phyloP scores from a whole-genome alignment of 1,139 yeast species.

The Diutina sp. region DNA sequence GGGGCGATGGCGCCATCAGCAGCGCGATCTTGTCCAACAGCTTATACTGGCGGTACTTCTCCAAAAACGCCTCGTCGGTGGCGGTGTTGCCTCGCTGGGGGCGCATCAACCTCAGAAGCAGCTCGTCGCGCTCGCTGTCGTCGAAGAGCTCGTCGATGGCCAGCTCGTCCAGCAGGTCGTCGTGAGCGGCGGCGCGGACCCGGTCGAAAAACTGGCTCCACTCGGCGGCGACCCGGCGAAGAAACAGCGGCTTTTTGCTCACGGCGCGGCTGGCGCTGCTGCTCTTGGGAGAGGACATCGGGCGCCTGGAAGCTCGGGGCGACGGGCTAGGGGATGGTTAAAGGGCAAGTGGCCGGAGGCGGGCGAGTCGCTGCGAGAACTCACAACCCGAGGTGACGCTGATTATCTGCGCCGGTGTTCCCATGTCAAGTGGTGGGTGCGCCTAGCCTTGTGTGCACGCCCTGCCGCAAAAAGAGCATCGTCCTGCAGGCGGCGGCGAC shows the following conservation, averaged over 20 bases:
- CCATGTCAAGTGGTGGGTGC: too few species aligned
- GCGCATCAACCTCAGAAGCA: slow-evolving; percentile 12
- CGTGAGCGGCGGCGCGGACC: slow-evolving; percentile 28
- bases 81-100: slow-evolving; percentile 12
- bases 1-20: neutral
- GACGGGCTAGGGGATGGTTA: neutral
- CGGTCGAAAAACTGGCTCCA: slow-evolving; percentile 20
- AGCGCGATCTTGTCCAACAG: slow-evolving; percentile 20
- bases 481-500: too few species aligned
- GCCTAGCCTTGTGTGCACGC: too few species aligned
- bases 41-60: slow-evolving; percentile 19
- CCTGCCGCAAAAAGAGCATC: too few species aligned
- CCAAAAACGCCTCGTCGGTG: slow-evolving; percentile 23
- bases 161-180: slow-evolving; percentile 28
- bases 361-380: neutral
- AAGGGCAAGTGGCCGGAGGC: neutral
- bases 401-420: too few species aligned
- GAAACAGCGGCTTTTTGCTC: slow-evolving; percentile 10
- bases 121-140: slow-evolving; percentile 19
- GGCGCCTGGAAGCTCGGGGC: neutral
- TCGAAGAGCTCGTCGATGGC: slow-evolving; percentile 29
- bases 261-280: neutral
- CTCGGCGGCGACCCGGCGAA: slow-evolving; percentile 22
- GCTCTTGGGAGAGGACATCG: neutral
- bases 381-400: too few species aligned